Evolutionary conservation across 306 rosid species (phyloP).

Genomic region (Luffa aegyptiaca): DNA sequence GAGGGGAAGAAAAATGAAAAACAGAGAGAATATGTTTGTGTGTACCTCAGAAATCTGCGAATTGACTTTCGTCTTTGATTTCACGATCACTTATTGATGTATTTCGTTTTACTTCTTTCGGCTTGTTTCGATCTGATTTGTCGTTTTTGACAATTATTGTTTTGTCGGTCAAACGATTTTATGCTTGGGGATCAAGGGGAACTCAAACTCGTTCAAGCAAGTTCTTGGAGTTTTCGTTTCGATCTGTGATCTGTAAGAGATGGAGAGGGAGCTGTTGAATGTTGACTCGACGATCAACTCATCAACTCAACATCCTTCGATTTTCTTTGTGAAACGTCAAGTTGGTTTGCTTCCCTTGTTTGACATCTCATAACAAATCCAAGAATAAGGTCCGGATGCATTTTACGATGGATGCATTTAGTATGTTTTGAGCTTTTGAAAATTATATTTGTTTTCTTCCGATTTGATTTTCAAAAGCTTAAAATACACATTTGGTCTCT

Average conservation of each 20-base stretch:
- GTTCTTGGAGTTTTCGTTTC: not conserved
- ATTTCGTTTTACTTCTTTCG: not conserved
- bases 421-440: too few relatives aligned
- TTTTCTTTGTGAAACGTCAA: too few relatives aligned
- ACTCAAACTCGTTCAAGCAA: not conserved
- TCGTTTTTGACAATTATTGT: not conserved
- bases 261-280: too few relatives aligned
- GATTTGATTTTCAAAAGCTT: too few relatives aligned
- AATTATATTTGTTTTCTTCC: too few relatives aligned
- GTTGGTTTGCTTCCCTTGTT: too few relatives aligned
- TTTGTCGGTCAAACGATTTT: not conserved
- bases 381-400: too few relatives aligned
- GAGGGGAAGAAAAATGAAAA: not conserved
- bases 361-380: too few relatives aligned
- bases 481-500: too few relatives aligned
- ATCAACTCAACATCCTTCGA: too few relatives aligned
- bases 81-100: not conserved
- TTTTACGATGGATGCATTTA: too few relatives aligned
- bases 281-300: too few relatives aligned
- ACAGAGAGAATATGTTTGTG: not conserved
- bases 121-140: not conserved
- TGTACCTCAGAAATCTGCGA: not conserved
- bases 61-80: not conserved
- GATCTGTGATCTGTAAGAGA: not conserved
- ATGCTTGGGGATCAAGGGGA: not conserved